These are phyloP conservation scores for Jacaranda copaia DNA, from an alignment of 257 asterid genomes.

Conservation along the genomic window DNA sequence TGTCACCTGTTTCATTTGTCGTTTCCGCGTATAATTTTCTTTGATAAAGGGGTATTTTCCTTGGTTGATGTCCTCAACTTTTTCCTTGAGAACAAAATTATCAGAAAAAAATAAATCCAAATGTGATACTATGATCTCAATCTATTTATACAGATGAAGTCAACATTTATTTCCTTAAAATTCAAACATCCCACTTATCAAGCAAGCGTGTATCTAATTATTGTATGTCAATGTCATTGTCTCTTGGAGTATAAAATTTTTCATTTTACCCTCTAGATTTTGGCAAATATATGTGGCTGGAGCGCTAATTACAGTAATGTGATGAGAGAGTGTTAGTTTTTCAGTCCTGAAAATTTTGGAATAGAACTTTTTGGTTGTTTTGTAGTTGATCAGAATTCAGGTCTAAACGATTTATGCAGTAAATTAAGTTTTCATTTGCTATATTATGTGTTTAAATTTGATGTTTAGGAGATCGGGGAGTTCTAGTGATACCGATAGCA, in stretches of 20 bases:
- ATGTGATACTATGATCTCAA: too few relatives aligned
- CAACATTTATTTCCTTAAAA: too few relatives aligned
- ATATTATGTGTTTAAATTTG: slow-evolving; percentile 17
- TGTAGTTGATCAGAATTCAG: slow-evolving; percentile 16
- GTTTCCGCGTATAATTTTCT: neutral
- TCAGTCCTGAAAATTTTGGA: neutral
- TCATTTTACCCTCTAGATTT: slow-evolving; percentile 5
- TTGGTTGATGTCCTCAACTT: too few relatives aligned
- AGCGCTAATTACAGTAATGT: neutral
- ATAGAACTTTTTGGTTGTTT: neutral
- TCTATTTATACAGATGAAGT: too few relatives aligned
- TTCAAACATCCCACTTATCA: slow-evolving; percentile 18
- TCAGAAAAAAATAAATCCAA: too few relatives aligned
- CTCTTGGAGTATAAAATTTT: slow-evolving; percentile 20
- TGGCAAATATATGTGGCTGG: slow-evolving; percentile 4
- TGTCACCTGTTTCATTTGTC: neutral
- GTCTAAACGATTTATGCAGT: neutral
- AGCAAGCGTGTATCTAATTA: slow-evolving; percentile 10
- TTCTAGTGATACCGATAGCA: slow-evolving; percentile 70
- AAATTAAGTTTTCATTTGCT: slow-evolving; percentile 9
- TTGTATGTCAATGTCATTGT: slow-evolving; percentile 1
- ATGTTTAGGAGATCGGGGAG: slow-evolving; percentile 65
- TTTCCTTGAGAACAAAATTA: too few relatives aligned
- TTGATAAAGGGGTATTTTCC: too few relatives aligned
- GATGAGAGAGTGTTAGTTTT: slow-evolving; percentile 6